These are phyloP conservation scores for Allium cepa DNA, from an alignment of 106 monocot genomes.

Conservation along the genomic window DNA sequence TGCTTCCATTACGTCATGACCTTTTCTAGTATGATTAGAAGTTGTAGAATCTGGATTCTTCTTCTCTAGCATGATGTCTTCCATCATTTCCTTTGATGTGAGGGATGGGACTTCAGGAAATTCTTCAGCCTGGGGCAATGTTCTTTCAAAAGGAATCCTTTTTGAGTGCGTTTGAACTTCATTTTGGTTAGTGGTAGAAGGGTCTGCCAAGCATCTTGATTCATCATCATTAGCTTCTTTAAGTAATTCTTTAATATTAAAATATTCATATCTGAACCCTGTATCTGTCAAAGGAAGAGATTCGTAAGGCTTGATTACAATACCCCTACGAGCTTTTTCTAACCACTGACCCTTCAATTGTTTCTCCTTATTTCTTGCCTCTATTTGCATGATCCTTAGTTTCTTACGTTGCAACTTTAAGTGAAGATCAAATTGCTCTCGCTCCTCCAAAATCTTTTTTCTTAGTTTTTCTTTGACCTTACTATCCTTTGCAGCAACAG, in stretches of 20 bases:
- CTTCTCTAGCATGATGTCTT: not conserved
- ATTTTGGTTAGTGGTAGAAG: not conserved
- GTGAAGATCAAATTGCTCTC: constrained; percentile 23
- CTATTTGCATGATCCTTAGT: constrained; percentile 29
- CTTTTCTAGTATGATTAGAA: not conserved
- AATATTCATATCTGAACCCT: constrained; percentile 31
- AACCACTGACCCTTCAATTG: constrained; percentile 39
- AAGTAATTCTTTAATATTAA: constrained; percentile 4
- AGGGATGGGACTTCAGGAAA: not conserved
- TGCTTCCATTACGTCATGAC: too few species aligned
- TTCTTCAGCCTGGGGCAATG: not conserved
- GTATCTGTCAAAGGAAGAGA: constrained; percentile 36
- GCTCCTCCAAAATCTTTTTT: constrained; percentile 6
- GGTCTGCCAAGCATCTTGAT: not conserved
- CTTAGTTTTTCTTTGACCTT: constrained; percentile 21
- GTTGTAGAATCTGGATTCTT: constrained; percentile 1
- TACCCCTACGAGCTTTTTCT: constrained; percentile 38
- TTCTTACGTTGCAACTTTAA: constrained; percentile 25
- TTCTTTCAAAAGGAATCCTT: not conserved
- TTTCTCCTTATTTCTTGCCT: constrained; percentile 31
- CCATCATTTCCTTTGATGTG: not conserved
- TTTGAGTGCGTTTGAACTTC: not conserved
- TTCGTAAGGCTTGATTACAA: constrained; percentile 28
- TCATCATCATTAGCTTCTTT: constrained; percentile 1
- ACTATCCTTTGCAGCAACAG: not conserved